Percentiles rank a stretch among this genome's conserved stretches.
These are phyloP conservation scores for Gleditsia sinensis DNA, from an alignment of 306 rosid genomes.

Conservation along the genomic window DNA sequence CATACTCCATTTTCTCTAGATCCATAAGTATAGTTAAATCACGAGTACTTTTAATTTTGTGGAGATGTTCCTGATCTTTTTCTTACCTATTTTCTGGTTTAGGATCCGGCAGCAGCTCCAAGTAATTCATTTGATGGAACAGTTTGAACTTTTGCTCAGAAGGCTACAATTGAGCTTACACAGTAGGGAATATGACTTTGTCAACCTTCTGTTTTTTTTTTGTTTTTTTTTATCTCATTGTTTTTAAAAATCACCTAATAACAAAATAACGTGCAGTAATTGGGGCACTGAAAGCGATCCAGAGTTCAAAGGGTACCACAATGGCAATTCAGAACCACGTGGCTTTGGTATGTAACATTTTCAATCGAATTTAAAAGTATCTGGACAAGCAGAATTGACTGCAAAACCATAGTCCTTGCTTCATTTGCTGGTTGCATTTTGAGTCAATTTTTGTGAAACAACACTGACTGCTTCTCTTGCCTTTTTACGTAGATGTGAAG, in stretches of 20 bases:
- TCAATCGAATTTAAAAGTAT: slow-evolving; percentile 5
- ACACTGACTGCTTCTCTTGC: slow-evolving; percentile 16
- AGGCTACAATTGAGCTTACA: slow-evolving; percentile 90
- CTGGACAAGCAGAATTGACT: not conserved
- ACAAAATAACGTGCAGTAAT: slow-evolving; percentile 55
- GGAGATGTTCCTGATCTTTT: slow-evolving; percentile 28
- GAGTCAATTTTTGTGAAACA: not conserved
- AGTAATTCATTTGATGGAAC: slow-evolving; percentile 67
- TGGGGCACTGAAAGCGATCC: slow-evolving; percentile 99
- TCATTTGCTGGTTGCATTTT: slow-evolving; percentile 5
- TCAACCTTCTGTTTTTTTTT: too few relatives aligned
- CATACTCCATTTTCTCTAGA: not conserved
- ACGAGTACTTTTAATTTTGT: not conserved
- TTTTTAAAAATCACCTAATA: slow-evolving; percentile 32
- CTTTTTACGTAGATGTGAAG: not conserved
- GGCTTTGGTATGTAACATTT: slow-evolving; percentile 74
- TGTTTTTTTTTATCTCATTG: not conserved
- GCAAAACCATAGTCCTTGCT: slow-evolving; percentile 14
- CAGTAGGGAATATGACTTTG: slow-evolving; percentile 58
- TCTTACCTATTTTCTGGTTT: slow-evolving; percentile 26
- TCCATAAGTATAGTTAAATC: not conserved
- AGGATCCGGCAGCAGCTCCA: slow-evolving; percentile 74
- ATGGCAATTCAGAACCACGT: slow-evolving; percentile 96
- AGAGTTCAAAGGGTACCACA: slow-evolving; percentile 95
- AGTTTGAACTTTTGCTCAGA: slow-evolving; percentile 86